phyloP scores from a whole-genome alignment of 2,329 filamentous ascomycete genomes.

The Mariannaea sp. region DNA sequence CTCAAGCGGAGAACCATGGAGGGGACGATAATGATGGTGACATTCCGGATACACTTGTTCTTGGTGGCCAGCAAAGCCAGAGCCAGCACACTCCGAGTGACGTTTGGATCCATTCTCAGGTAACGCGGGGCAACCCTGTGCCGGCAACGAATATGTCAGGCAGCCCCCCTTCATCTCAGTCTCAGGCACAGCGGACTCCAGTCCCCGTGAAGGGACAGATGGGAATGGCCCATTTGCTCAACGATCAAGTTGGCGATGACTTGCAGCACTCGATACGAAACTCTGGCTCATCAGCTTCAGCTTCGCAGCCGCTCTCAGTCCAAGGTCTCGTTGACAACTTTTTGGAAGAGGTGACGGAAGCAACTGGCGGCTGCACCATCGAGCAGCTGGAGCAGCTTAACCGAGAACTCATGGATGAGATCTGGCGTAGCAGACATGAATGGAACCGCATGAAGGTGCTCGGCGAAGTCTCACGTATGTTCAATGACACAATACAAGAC shows the following conservation, averaged over 20 bases:
- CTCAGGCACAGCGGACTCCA: constrained; percentile 37
- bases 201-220: constrained; percentile 41
- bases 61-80: constrained; percentile 52
- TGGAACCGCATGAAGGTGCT: constrained; percentile 83
- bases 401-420: constrained; percentile 83
- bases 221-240: constrained; percentile 46
- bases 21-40: constrained; percentile 44
- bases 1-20: constrained; percentile 52
- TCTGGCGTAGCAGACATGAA: constrained; percentile 79
- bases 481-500: constrained; percentile 75
- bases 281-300: constrained; percentile 47
- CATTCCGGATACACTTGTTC: constrained; percentile 60
- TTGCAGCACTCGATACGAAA: constrained; percentile 37
- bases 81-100: constrained; percentile 56
- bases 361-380: constrained; percentile 78
- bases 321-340: constrained; percentile 60
- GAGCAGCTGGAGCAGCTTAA: constrained; percentile 96
- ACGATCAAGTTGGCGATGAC: constrained; percentile 47
- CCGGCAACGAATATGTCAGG: constrained; percentile 35
- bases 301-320: constrained; percentile 52
- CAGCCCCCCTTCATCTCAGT: constrained; percentile 49
- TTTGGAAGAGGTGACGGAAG: constrained; percentile 65
- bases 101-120: constrained; percentile 65
- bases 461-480: constrained; percentile 65
- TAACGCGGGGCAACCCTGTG: constrained; percentile 45